Conservation (phyloP, 202 grass and related monocot genomes). For the Cymbopogon flexuosus region DNA sequence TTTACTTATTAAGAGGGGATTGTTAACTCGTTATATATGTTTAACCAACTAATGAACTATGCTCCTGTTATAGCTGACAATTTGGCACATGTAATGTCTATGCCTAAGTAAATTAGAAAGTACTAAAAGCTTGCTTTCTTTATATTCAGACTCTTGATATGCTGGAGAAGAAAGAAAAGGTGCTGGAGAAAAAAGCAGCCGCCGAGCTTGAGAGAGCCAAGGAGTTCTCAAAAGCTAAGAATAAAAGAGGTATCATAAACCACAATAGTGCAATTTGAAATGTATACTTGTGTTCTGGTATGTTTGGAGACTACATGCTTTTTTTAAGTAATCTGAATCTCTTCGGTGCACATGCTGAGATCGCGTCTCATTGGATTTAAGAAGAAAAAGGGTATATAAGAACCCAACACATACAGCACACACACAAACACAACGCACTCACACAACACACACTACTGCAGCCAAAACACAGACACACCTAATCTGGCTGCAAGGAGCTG, state of each 20-base stretch:
- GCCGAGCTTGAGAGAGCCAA: conserved; percentile 64
- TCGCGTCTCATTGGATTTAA: no score
- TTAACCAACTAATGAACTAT: background rate
- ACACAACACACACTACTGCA: no score
- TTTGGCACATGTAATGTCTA: background rate
- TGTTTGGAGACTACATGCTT: background rate
- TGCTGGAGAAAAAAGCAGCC: conserved; percentile 58
- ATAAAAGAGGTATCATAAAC: conserved; percentile 50
- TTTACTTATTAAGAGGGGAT: background rate
- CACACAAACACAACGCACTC: no score
- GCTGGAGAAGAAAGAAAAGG: conserved; percentile 75
- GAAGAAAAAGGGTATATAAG: no score
- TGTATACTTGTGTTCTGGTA: background rate
- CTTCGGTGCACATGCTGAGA: background rate
- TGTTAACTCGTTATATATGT: background rate
- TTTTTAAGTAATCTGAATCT: background rate
- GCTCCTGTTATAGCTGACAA: background rate
- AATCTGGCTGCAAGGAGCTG: no score
- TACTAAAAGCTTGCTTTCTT: conserved; percentile 17
- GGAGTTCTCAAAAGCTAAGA: conserved; percentile 68
- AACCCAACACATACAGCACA: no score
- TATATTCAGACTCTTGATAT: conserved; percentile 56
- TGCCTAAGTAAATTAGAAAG: conserved; percentile 7
- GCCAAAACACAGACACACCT: no score
- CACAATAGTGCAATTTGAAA: background rate